Base-by-base conservation (phyloP, 2,329 filamentous ascomycete species). In the Aureobasidium namibiae region DNA sequence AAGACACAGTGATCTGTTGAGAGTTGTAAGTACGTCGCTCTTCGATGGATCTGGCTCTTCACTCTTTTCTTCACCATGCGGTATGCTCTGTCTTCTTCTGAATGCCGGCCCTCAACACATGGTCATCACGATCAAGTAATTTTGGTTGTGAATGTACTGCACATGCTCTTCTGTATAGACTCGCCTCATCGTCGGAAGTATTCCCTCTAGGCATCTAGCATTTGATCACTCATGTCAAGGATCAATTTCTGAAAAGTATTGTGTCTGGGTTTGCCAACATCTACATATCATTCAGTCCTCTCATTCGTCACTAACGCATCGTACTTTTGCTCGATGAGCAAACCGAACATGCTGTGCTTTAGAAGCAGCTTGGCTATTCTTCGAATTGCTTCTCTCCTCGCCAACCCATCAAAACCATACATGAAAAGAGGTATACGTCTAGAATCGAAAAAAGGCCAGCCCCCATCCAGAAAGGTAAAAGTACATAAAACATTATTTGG, bases 361-460 rank as follows among this genome's bases (percentile, higher is more conserved):
- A 42, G 31, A 31, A 36, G 8, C 26, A 41, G 38, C n/a, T 14
- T 33, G 50, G 11, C 26, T 23, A 8, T n/a, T 31, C 11, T 13
- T 26, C 23, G 33, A 33, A 52, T 33, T 21, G 26, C 50, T 39
- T 45, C 21, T 31, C n/a, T 39, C 39, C 4, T 36, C 38, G 16
- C 26, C 29, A 42, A 54, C 33, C 16, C 52, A 29, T 26, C 26
- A 54, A 54, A 16, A 29, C 34, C 48, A 45, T 26, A 13, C 9
- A 34, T n/a, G n/a, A 45, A 44, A 56, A 18, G 31, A 9, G 21
- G 18, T 44, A 39, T 36, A 26, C 26, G 36, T 56, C 52, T 56
- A 56, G 52, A 56, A 56, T 45, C n/a, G 52, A 56, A 56, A 33
- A 56, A 56, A 45, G 52, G 39, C 31, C 52, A n/a, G 52, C 38